Evolutionary conservation across 768 basidiomycete species (phyloP), one percentile per base, ranked within the genome.

Genomic region (Phylloporus arenicola): DNA sequence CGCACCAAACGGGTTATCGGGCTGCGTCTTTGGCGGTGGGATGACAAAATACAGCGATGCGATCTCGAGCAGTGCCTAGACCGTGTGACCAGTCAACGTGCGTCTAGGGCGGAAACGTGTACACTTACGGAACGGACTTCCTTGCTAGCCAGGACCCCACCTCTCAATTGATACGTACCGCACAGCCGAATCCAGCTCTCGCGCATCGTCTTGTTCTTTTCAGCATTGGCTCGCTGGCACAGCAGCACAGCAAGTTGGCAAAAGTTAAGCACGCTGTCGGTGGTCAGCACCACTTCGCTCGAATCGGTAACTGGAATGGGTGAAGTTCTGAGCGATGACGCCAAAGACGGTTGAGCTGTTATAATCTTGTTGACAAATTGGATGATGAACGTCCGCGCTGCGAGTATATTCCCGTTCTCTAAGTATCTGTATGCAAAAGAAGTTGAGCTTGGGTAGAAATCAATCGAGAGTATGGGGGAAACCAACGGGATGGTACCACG

Each of bases 321-420:
- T 5, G 68, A 61, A 10, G 69, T 58, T 22, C 71, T 69, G 54
- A 75, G 67, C 43, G 74, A 59, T 35, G 77, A 74, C 7, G 59
- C 58, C 50, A 75, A 53, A 35, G 70, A 64, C 11, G 77, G 72
- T 48, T 77, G 65, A 16, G 74, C 68, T 17, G 75, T 62, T 41
- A 84, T 73, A 6, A 89, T 70, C 50, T 80, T 79, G 44, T 84
- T 75, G 43, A 85, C 75, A 65, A 88, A 92, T 43, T 84, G 80
- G n/a, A 77, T 74, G 64, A 95, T 84, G 75, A 97, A 96, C n/a
- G 86, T 82, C n/a, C 83, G 82, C 4, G 95, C 90, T 4, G 89
- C 89, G n/a, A 92, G 81, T 61, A 99, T 86, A 56, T 92, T 92
- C 14, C 91, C 90, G 47, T 92, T 89, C 54, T 79, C 79, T 20